phyloP scores from a whole-genome alignment of 768 basidiomycete species.

The Melanogaster broomeanus region DNA sequence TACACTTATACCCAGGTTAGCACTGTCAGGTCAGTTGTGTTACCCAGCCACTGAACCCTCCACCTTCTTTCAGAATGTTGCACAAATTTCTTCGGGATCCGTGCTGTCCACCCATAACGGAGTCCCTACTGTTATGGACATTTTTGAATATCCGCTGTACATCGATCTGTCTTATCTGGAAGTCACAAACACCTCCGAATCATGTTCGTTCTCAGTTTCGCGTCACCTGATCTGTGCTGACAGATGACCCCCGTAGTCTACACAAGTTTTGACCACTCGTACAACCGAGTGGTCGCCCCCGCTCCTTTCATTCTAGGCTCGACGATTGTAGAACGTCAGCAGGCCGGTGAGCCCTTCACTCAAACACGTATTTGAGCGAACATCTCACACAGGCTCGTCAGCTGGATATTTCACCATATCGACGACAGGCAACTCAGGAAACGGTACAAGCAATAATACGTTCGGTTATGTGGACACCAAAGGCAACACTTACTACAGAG shows the following conservation, averaged over 20 bases:
- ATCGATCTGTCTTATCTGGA: constrained; percentile 40
- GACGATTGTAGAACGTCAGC: constrained; percentile 59
- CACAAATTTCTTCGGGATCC: constrained; percentile 50
- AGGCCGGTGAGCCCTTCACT: constrained; percentile 45
- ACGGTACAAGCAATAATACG: constrained; percentile 70
- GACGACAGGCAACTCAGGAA: constrained; percentile 54
- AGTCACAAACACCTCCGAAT: constrained; percentile 27
- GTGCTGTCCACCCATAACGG: constrained; percentile 52
- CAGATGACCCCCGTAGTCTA: constrained; percentile 38
- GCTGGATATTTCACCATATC: constrained; percentile 52
- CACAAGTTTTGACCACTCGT: constrained; percentile 66
- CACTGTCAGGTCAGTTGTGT: not conserved
- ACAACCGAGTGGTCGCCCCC: constrained; percentile 57
- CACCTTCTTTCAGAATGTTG: constrained; percentile 42
- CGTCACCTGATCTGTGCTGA: constrained; percentile 1
- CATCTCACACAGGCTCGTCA: constrained; percentile 17
- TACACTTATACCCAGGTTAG: constrained; percentile 43
- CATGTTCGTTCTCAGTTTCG: constrained; percentile 11
- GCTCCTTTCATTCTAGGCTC: constrained; percentile 60
- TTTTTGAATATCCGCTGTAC: constrained; percentile 54
- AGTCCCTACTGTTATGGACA: constrained; percentile 43
- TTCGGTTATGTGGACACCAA: constrained; percentile 59
- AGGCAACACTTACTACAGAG: constrained; percentile 63
- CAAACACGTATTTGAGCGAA: not conserved
- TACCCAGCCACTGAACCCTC: not conserved